Conservation (phyloP, 2,329 filamentous ascomycete genomes). For the Verticillium albo-atrum region DNA sequence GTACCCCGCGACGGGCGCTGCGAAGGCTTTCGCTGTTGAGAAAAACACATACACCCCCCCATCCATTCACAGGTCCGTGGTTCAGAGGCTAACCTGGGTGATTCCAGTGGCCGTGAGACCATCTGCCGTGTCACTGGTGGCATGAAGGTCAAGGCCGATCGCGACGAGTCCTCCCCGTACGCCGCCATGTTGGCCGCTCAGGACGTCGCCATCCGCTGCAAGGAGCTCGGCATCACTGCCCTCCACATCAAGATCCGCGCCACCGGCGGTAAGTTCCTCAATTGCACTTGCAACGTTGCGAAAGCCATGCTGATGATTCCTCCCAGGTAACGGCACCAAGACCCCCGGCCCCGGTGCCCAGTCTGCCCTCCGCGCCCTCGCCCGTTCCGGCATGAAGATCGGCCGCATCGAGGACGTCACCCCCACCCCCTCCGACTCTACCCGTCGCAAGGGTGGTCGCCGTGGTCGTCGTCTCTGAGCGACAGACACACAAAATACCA, state of each 20-base stretch:
- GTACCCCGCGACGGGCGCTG: not conserved
- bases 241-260: slow-evolving; percentile 99
- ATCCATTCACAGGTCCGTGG: slow-evolving; percentile 8
- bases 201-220: slow-evolving; percentile 86
- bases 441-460: slow-evolving; percentile 99
- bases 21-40: slow-evolving; percentile 5
- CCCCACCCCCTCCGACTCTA: slow-evolving; percentile 97
- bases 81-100: slow-evolving; percentile 61
- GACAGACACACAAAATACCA: slow-evolving; percentile 26
- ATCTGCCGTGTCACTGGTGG: slow-evolving; percentile 99
- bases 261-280: slow-evolving; percentile 74
- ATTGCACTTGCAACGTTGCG: not conserved
- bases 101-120: slow-evolving; percentile 96
- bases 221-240: slow-evolving; percentile 73
- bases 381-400: slow-evolving; percentile 99
- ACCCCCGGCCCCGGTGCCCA: slow-evolving; percentile 98
- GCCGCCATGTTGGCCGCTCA: slow-evolving; percentile 99
- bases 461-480: slow-evolving; percentile 99
- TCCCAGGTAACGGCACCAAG: slow-evolving; percentile 93
- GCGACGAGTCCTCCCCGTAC: slow-evolving; percentile 99
- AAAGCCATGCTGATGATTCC: not conserved
- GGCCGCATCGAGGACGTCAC: slow-evolving; percentile 99
- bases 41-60: slow-evolving; percentile 11
- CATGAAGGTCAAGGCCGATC: slow-evolving; percentile 99
- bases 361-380: slow-evolving; percentile 96